Percentiles rank a stretch among this genome's conserved stretches.
phyloP scores from a whole-genome alignment of 352 stramenopile species.

The Pythium coloratum region DNA sequence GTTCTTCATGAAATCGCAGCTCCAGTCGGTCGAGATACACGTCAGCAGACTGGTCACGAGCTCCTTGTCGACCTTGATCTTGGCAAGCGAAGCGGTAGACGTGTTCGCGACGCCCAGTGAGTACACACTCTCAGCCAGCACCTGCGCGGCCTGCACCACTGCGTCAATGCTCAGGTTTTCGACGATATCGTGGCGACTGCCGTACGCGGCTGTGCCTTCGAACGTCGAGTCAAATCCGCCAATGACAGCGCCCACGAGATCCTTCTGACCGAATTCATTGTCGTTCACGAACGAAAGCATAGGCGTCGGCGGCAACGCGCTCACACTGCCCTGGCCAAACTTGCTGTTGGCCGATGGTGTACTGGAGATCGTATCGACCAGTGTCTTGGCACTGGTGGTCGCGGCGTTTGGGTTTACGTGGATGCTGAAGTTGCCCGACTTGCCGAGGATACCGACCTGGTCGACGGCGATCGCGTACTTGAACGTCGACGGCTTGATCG shows the following conservation, averaged over 20 bases:
- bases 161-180: conserved; percentile 45
- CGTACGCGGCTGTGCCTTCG: conserved; percentile 46
- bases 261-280: conserved; percentile 55
- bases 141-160: conserved; percentile 60
- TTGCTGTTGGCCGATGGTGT: conserved; percentile 44
- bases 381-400: conserved; percentile 35
- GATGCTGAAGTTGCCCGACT: conserved; percentile 60
- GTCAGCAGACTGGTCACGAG: conserved; percentile 56
- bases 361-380: conserved; percentile 53
- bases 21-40: conserved; percentile 69
- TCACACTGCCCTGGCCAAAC: conserved; percentile 37
- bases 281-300: conserved; percentile 77
- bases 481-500: conserved; percentile 56
- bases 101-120: conserved; percentile 52
- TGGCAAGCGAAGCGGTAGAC: conserved; percentile 27
- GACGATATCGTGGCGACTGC: conserved; percentile 68
- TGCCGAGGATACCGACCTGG: conserved; percentile 61
- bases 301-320: conserved; percentile 58
- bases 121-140: conserved; percentile 76
- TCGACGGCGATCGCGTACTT: conserved; percentile 77
- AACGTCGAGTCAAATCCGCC: conserved; percentile 68
- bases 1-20: conserved; percentile 64
- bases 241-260: conserved; percentile 65
- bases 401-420: conserved; percentile 63
- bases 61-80: conserved; percentile 50